phyloP scores from a whole-genome alignment of 441 rosid species.

The Aquilaria agallochum region DNA sequence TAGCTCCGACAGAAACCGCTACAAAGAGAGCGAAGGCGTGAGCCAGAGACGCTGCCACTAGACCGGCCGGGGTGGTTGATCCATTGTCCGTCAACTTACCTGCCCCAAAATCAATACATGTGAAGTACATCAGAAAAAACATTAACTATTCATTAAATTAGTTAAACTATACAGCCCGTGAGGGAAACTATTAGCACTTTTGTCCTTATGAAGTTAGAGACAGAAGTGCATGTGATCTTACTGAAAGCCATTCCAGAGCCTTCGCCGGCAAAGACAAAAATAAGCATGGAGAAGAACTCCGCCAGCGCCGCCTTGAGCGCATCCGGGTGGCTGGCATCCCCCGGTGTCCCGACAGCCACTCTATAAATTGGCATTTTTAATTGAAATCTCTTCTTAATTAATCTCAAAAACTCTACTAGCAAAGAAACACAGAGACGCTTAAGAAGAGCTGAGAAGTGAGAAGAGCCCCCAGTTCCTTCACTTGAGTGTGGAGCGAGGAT shows the following conservation, averaged over 20 bases:
- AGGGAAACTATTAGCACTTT: not conserved
- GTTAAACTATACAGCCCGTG: no score
- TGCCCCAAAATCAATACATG: conserved; percentile 12
- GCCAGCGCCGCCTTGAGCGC: conserved; percentile 53
- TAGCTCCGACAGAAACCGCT: conserved; percentile 51
- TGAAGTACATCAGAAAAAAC: not conserved
- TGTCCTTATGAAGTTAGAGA: no score
- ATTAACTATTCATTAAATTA: not conserved
- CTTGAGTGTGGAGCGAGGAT: not conserved
- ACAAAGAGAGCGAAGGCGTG: conserved; percentile 55
- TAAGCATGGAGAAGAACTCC: conserved; percentile 50
- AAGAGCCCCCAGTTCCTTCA: not conserved
- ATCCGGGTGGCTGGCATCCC: conserved; percentile 47
- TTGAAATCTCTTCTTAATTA: not conserved
- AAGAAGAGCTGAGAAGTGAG: no score
- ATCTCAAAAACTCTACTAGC: not conserved
- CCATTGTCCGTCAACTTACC: conserved; percentile 47
- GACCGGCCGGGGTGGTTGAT: conserved; percentile 47
- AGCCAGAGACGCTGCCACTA: conserved; percentile 49
- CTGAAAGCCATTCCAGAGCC: conserved; percentile 64
- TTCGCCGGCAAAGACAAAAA: conserved; percentile 65
- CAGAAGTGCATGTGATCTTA: conserved; percentile 17
- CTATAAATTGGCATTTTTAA: conserved; percentile 38
- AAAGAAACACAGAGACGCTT: not conserved
- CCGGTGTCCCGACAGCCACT: conserved; percentile 39